Percentiles rank a stretch among this genome's conserved stretches.
Evolutionary conservation across 805 yeast species (phyloP).

Genomic region (Wickerhamiella sergipiensis): DNA sequence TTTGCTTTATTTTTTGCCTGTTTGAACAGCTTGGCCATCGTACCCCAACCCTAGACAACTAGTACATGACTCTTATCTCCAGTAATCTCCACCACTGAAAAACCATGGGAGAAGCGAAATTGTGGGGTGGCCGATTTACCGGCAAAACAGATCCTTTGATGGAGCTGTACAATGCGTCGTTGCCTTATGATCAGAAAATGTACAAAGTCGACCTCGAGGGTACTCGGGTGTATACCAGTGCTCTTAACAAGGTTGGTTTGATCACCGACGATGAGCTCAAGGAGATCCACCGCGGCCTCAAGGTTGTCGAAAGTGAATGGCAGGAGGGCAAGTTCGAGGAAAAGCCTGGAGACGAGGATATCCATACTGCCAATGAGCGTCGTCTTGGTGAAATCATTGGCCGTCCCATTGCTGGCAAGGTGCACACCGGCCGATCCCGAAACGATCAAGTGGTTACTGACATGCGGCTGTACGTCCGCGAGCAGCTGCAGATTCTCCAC

Average conservation of each 20-base stretch:
- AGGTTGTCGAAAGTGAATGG: slow-evolving; percentile 70
- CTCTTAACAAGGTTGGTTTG: slow-evolving; percentile 65
- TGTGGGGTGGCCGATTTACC: slow-evolving; percentile 98
- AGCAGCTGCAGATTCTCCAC: slow-evolving; percentile 46
- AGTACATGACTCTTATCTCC: background rate
- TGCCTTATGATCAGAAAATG: slow-evolving; percentile 93
- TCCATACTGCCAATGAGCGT: slow-evolving; percentile 97
- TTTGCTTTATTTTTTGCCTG: too few relatives aligned
- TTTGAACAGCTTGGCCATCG: too few relatives aligned
- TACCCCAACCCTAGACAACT: background rate
- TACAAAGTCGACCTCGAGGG: slow-evolving; percentile 89
- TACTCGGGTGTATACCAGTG: slow-evolving; percentile 83
- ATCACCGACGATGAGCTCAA: slow-evolving; percentile 57
- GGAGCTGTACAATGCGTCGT: slow-evolving; percentile 93
- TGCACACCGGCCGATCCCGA: slow-evolving; percentile 98
- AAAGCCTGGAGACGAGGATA: slow-evolving; percentile 89
- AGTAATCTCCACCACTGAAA: background rate
- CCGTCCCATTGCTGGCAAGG: slow-evolving; percentile 86
- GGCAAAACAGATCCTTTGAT: slow-evolving; percentile 92
- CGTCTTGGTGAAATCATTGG: slow-evolving; percentile 95
- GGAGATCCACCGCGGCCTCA: slow-evolving; percentile 77
- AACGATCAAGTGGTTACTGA: slow-evolving; percentile 99
- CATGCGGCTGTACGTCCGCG: slow-evolving; percentile 88
- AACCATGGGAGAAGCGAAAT: slow-evolving; percentile 41
- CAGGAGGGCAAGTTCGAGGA: slow-evolving; percentile 48